Base-by-base conservation (phyloP, 257 asterid genomes). In the Leonotis leonurus region DNA sequence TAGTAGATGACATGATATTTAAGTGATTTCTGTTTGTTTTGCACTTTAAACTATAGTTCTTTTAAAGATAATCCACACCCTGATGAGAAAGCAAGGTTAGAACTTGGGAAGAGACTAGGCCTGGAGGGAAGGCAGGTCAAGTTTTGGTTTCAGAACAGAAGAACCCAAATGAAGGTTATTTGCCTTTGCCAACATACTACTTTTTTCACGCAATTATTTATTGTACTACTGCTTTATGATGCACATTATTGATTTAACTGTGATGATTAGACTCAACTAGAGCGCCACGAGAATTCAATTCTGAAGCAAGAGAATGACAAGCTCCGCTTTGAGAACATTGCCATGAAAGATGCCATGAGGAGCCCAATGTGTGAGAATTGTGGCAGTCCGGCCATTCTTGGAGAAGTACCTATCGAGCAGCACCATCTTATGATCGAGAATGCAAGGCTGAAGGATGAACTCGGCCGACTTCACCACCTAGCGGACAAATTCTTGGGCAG, bases 11-110 rank as follows among this genome's bases (percentile, higher is more conserved):
- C 61, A 1, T n/a, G 11, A 22, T 6, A 3, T 30, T 60, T 27
- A 35, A 30, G 44, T 65, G 33, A 8, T 30, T 56, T 22, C 17
- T 46, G 32, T 9, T 4, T 25, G 39, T 48, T 65, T 3, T 58
- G 8, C 43, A 21, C 14, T 65, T 3, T 58, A 6, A 37, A 21
- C 14, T 43, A 13, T 65, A 91, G 98, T 74, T 64, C 78, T 52
- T 91, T 91, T 80, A 91, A 88, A 77, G 95, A 86, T 74, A 88
- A 84, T 39, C 95, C 95, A 0, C 97, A 91, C 57, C 98, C 97
- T 5, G 95, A 86, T 26, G 98, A 91, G 83, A 91, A 86, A 60
- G 84, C 78, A 29, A 75, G 97, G 51, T 60, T 80, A 37, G 94
- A 88, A 12, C 89, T 91, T 25, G 93, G 96, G 13, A 75, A 59